Percentiles rank a stretch among this genome's conserved stretches.
Evolutionary conservation across 257 asterid genomes (phyloP).

Genomic region (Linderniella brevidens): DNA sequence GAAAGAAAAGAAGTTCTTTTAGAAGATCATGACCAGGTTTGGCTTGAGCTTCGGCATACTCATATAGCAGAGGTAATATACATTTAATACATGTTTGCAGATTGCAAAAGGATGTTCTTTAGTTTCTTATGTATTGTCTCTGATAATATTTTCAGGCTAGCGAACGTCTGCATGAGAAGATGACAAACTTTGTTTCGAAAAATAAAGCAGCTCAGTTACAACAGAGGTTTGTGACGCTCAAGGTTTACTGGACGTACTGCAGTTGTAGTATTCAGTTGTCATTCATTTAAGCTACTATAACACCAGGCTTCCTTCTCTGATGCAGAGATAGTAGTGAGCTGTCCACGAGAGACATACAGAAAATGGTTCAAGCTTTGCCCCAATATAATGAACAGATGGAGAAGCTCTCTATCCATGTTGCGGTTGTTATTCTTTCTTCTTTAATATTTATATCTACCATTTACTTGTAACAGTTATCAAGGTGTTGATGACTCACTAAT

Average conservation of each 20-base stretch:
- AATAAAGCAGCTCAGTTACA: slow-evolving; percentile 97
- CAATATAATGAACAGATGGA: slow-evolving; percentile 92
- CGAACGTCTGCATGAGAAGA: slow-evolving; percentile 69
- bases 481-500: too few relatives aligned
- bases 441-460: background rate
- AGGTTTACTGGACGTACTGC: background rate
- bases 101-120: too few relatives aligned
- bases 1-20: slow-evolving; percentile 71
- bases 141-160: slow-evolving; percentile 43
- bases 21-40: slow-evolving; percentile 85
- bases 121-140: too few relatives aligned
- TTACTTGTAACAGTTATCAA: too few relatives aligned
- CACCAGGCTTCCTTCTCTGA: slow-evolving; percentile 6
- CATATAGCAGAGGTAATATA: slow-evolving; percentile 93
- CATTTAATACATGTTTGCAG: background rate
- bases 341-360: slow-evolving; percentile 91
- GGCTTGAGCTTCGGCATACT: slow-evolving; percentile 84
- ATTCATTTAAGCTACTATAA: background rate
- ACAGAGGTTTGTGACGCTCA: slow-evolving; percentile 50
- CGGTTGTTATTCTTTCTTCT: slow-evolving; percentile 36
- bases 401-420: slow-evolving; percentile 76
- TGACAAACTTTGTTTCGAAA: slow-evolving; percentile 70
- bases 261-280: background rate
- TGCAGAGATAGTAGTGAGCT: slow-evolving; percentile 80
- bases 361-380: slow-evolving; percentile 95